Evolutionary conservation across 345 rosid genomes (phyloP).

Genomic region (Aquilaria sinensis): DNA sequence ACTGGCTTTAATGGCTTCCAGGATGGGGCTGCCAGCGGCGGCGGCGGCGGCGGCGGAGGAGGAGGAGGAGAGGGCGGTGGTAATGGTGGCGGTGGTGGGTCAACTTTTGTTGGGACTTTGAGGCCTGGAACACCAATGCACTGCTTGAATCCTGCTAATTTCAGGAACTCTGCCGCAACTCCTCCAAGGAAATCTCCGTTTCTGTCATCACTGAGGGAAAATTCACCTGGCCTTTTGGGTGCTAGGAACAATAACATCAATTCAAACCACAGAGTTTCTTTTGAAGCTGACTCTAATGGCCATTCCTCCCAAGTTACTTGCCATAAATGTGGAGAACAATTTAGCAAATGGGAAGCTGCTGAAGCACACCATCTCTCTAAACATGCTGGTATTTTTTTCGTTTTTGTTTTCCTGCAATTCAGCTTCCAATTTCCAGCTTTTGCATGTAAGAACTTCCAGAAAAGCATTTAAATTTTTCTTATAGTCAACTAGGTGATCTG

Average conservation of each 20-base stretch:
- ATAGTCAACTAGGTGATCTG: too few species aligned
- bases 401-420: background rate
- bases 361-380: conserved; percentile 96
- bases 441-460: background rate
- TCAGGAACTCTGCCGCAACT: conserved; percentile 38
- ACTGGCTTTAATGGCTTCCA: conserved; percentile 66
- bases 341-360: conserved; percentile 88
- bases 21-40: conserved; percentile 32
- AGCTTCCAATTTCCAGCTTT: too few species aligned
- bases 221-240: conserved; percentile 37
- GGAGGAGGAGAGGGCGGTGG: conserved; percentile 18
- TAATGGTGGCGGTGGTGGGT: conserved; percentile 28
- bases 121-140: conserved; percentile 97
- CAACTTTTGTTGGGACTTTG: conserved; percentile 75
- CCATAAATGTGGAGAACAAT: conserved; percentile 96
- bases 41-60: conserved; percentile 14
- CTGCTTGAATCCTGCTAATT: conserved; percentile 53
- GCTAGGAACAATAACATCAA: conserved; percentile 34
- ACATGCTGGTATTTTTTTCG: conserved; percentile 75
- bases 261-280: conserved; percentile 46
- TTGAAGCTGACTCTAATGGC: conserved; percentile 54
- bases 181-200: conserved; percentile 53
- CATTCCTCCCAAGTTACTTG: conserved; percentile 53
- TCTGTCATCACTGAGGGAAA: conserved; percentile 37
- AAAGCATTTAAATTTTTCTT: background rate